phyloP scores from a whole-genome alignment of 2,329 filamentous ascomycete genomes.

The Pyricularia sp. region DNA sequence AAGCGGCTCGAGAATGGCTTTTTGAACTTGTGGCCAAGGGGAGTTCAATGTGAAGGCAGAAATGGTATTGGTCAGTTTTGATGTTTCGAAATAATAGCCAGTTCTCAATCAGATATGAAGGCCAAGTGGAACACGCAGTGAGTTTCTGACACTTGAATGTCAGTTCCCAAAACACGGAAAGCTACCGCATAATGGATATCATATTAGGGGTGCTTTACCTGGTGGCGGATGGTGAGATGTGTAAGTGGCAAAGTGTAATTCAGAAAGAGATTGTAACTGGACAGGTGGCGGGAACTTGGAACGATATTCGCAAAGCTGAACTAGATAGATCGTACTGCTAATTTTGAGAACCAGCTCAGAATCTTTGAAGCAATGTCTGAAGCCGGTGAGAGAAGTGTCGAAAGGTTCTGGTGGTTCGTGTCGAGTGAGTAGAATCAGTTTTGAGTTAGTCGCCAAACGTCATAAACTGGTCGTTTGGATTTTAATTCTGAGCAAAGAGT shows the following conservation, averaged over 20 bases:
- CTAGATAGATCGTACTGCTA: neutral
- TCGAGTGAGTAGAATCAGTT: neutral
- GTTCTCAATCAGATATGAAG: neutral
- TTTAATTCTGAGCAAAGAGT: neutral
- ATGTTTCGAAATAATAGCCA: neutral
- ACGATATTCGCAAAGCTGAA: neutral
- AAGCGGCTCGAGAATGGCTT: neutral
- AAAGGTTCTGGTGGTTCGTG: neutral
- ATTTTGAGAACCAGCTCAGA: neutral
- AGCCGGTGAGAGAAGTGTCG: neutral
- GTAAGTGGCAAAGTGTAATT: neutral
- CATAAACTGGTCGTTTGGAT: neutral
- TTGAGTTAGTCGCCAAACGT: neutral
- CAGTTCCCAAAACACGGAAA: neutral
- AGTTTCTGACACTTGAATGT: neutral
- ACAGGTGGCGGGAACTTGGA: neutral
- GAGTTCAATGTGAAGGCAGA: neutral
- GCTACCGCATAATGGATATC: neutral
- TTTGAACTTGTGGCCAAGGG: neutral
- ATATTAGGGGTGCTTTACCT: neutral
- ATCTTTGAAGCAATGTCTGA: neutral
- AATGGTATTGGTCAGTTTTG: neutral
- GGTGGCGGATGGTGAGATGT: neutral
- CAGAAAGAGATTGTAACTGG: neutral
- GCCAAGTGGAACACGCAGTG: neutral